A percentile compares a stretch with the other conserved stretches of the same genome.
These are phyloP conservation scores for Starmera caribaea DNA, from an alignment of 805 yeast genomes.

Conservation along the genomic window DNA sequence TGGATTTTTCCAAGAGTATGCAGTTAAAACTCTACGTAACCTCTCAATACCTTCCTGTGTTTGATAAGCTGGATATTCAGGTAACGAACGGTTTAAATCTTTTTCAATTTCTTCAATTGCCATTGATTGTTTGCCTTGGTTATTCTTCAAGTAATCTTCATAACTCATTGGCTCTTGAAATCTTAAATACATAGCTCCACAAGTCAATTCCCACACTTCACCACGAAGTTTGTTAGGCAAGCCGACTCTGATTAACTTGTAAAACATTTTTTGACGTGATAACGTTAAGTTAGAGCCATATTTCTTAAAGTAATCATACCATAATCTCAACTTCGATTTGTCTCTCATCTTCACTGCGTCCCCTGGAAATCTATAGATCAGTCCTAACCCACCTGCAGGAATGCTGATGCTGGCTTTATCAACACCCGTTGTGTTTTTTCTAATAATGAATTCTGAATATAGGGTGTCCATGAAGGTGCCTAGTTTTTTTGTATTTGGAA, in stretches of 20 bases:
- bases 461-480: constrained; percentile 59
- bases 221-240: constrained; percentile 92
- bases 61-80: constrained; percentile 95
- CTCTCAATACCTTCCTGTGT: constrained; percentile 75
- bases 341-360: constrained; percentile 70
- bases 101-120: constrained; percentile 97
- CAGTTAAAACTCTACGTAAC: constrained; percentile 79
- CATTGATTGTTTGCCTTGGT: constrained; percentile 54
- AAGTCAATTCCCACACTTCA: constrained; percentile 89
- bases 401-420: constrained; percentile 33
- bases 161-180: constrained; percentile 56
- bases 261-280: constrained; percentile 65
- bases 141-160: constrained; percentile 43
- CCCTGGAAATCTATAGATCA: constrained; percentile 81
- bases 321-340: constrained; percentile 75
- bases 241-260: constrained; percentile 80
- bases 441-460: constrained; percentile 79
- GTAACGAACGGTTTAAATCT: constrained; percentile 87
- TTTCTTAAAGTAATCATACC: constrained; percentile 84
- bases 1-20: constrained; percentile 94
- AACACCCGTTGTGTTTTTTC: constrained; percentile 29
- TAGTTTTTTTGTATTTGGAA: constrained; percentile 50
- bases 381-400: constrained; percentile 82
- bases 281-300: constrained; percentile 81
- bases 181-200: constrained; percentile 76